Conservation (phyloP, 257 asterid genomes). For the Asclepias syriaca region DNA sequence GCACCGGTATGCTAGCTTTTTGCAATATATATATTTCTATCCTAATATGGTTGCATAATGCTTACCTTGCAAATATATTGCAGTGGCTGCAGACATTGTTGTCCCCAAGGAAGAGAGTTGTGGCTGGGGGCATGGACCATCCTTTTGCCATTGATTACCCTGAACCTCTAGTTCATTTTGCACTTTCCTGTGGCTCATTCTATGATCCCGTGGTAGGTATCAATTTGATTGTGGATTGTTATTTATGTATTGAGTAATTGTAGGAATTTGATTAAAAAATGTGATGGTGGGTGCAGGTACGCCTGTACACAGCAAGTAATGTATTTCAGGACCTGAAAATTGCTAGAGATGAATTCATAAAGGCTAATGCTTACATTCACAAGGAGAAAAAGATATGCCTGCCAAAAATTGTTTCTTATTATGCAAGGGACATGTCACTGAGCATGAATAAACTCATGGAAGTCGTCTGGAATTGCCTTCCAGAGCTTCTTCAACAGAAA, state of each 20-base stretch:
- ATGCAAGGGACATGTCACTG: constrained; percentile 77
- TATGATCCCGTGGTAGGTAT: constrained; percentile 72
- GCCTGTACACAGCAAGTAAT: constrained; percentile 50
- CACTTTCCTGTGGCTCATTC: constrained; percentile 72
- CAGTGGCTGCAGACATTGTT: constrained; percentile 83
- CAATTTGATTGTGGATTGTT: no score
- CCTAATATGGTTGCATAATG: background rate
- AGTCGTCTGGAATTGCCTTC: constrained; percentile 43
- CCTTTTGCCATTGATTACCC: constrained; percentile 69
- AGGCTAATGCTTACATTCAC: constrained; percentile 45
- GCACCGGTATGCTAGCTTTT: constrained; percentile 48
- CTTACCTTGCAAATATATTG: constrained; percentile 10
- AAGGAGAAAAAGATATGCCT: constrained; percentile 60
- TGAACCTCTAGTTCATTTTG: constrained; percentile 87
- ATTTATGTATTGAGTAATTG: background rate
- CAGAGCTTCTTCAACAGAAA: constrained; percentile 47
- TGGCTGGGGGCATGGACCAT: constrained; percentile 44
- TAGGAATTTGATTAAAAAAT: background rate
- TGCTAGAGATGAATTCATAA: constrained; percentile 74
- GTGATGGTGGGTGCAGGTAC: constrained; percentile 45
- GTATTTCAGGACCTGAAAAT: constrained; percentile 62
- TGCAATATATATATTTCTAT: background rate
- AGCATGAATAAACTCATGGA: constrained; percentile 46
- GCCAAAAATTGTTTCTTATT: constrained; percentile 56
- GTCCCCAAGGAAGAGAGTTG: constrained; percentile 70